Evolutionary conservation across 441 rosid genomes (phyloP), one percentile per base, ranked within the genome.

Genomic region (Populus hybrid): DNA sequence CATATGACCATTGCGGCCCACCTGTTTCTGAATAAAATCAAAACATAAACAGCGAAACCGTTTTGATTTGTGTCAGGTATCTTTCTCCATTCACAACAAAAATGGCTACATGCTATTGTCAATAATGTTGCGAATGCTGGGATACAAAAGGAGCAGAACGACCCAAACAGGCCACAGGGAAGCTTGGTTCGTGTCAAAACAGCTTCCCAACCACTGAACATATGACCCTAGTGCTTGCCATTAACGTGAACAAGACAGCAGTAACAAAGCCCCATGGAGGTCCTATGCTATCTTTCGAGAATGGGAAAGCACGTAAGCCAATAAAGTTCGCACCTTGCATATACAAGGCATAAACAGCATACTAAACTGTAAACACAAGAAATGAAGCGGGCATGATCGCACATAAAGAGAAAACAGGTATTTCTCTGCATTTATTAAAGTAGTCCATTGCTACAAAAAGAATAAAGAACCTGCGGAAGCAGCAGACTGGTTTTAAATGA

Each of bases 391-490:
- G 50, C 50, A 40, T 69, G 23, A 34, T 23, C 34, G 8, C 12
- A 30, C 20, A 20, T 21, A 8, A 10, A 76, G 36, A 40, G 32
- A 72, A 40, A 72, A 69, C 30, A 74, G 65, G 65, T 67, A 73
- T 81, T 84, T 80, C 83, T 82, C 79, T 75, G 76, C 78, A 72
- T 75, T 86, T 86, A 87, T 84, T 84, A 71, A 70, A 74, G 73
- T 73, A 75, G 82, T 82, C 72, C 74, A 77, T 81, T 69, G 78
- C 87, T 81, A 89, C 87, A 82, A 68, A 87, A 89, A 90, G 88
- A 88, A 88, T 84, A 79, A 84, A 69, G 84, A 80, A 81, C 84
- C 86, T 80, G 26, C 59, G 85, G 86, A 83, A 85, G 88, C 92
- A 88, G 88, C 82, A 76, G 78, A 78, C 83, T n/a, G 72, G 34